Evolutionary conservation across 805 yeast genomes (phyloP).

Genomic region (Saccharomycopsis microspora): DNA sequence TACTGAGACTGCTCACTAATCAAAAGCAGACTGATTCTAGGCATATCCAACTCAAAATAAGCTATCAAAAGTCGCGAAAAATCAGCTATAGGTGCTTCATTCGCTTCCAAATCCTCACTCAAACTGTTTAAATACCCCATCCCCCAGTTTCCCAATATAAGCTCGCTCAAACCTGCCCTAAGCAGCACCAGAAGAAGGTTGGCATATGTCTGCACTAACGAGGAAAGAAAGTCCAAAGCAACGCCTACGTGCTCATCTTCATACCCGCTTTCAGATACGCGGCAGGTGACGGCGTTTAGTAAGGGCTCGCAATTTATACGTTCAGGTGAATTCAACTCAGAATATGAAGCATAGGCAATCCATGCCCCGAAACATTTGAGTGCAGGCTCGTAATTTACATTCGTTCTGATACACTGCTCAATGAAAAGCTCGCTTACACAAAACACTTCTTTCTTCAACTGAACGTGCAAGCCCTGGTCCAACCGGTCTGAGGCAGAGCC

Average conservation of each 20-base stretch:
- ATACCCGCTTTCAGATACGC: too few species aligned
- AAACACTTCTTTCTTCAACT: slow-evolving; percentile 27
- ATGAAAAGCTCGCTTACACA: slow-evolving; percentile 21
- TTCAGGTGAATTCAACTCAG: slow-evolving; percentile 1
- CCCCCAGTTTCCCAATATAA: slow-evolving; percentile 39
- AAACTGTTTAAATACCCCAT: slow-evolving; percentile 22
- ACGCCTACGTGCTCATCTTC: not conserved
- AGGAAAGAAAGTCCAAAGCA: slow-evolving; percentile 15
- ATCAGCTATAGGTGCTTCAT: slow-evolving; percentile 23
- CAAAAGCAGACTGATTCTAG: slow-evolving; percentile 29
- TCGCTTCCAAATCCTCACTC: slow-evolving; percentile 22
- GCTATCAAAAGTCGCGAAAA: slow-evolving; percentile 36
- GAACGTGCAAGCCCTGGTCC: slow-evolving; percentile 25
- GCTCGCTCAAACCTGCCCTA: slow-evolving; percentile 22
- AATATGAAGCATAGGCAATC: slow-evolving; percentile 3
- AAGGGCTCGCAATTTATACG: slow-evolving; percentile 1
- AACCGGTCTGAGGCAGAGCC: slow-evolving; percentile 18
- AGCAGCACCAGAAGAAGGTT: slow-evolving; percentile 18
- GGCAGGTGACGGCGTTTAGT: not conserved
- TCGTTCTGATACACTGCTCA: not conserved
- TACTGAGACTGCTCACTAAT: slow-evolving; percentile 25
- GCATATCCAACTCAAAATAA: slow-evolving; percentile 35
- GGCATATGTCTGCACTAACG: slow-evolving; percentile 14
- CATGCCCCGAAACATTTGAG: slow-evolving; percentile 4
- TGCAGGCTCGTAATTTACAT: not conserved